Percentiles rank a stretch among this genome's conserved stretches.
Conservation (phyloP, 495 filamentous ascomycete species). For the Oidiodendron maius region DNA sequence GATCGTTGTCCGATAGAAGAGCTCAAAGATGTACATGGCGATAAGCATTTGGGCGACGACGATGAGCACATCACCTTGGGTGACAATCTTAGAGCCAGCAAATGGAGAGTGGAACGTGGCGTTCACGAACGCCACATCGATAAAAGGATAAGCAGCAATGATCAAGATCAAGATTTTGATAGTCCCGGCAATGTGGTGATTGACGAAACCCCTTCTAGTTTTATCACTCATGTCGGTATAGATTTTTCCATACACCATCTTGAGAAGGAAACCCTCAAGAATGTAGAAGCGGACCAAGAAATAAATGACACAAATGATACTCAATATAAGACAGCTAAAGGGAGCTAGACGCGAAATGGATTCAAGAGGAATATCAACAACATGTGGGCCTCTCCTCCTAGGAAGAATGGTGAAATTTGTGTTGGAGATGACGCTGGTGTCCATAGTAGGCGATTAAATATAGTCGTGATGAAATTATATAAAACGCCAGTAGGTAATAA, state of each 20-base stretch:
- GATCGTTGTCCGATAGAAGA: slow-evolving; percentile 37
- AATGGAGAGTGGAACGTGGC: slow-evolving; percentile 31
- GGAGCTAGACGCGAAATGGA: slow-evolving; percentile 35
- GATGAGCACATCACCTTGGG: slow-evolving; percentile 37
- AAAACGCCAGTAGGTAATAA: too few species aligned
- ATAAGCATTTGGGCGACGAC: slow-evolving; percentile 39
- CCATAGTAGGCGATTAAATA: not conserved
- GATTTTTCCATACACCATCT: slow-evolving; percentile 28
- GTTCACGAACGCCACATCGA: slow-evolving; percentile 31
- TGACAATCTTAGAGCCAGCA: slow-evolving; percentile 25
- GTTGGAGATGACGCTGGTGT: not conserved
- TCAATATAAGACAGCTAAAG: slow-evolving; percentile 38
- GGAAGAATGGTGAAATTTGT: not conserved
- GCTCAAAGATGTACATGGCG: slow-evolving; percentile 43
- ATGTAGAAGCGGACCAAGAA: slow-evolving; percentile 40
- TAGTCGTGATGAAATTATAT: too few species aligned
- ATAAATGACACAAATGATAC: slow-evolving; percentile 33
- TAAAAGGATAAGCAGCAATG: slow-evolving; percentile 39
- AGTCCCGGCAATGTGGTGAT: slow-evolving; percentile 42
- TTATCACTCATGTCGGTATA: slow-evolving; percentile 32
- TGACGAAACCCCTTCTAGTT: slow-evolving; percentile 40
- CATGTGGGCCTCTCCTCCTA: slow-evolving; percentile 12
- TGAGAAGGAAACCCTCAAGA: slow-evolving; percentile 37
- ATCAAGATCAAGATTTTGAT: slow-evolving; percentile 40
- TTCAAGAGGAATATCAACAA: slow-evolving; percentile 16